Evolutionary conservation across 1,284 basidiomycete genomes (phyloP).

Genomic region (Pholiota adiposa): DNA sequence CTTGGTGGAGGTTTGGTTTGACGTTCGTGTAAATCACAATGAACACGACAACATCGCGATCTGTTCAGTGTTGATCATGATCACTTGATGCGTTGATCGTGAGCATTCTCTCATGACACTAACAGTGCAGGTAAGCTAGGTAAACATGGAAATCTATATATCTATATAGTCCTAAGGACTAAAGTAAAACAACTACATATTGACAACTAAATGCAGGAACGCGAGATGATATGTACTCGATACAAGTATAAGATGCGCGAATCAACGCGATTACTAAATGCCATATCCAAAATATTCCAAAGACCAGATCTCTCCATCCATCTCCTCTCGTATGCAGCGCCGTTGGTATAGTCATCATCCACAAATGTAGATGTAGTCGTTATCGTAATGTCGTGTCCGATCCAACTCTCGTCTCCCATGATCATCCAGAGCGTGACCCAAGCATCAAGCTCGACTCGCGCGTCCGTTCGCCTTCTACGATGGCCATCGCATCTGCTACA

Average conservation of each 20-base stretch:
- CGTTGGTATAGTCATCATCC: not conserved
- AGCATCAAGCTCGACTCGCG: slow-evolving; percentile 15
- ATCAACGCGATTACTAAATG: not conserved
- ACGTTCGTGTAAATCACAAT: slow-evolving; percentile 1
- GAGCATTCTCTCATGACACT: no score
- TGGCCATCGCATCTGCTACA: slow-evolving; percentile 67
- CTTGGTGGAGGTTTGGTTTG: not conserved
- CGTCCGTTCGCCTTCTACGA: slow-evolving; percentile 36
- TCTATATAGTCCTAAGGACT: not conserved
- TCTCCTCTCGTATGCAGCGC: not conserved
- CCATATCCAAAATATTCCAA: not conserved
- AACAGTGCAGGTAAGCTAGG: no score
- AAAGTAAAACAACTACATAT: not conserved
- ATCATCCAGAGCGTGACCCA: not conserved
- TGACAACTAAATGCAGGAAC: not conserved
- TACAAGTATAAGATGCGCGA: not conserved
- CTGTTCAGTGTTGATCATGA: not conserved
- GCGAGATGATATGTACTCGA: not conserved
- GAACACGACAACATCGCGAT: not conserved
- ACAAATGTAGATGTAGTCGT: not conserved
- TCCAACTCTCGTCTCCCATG: not conserved
- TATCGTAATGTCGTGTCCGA: not conserved
- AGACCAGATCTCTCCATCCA: not conserved
- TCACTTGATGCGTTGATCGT: not conserved
- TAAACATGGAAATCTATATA: no score